A percentile compares a stretch with the other conserved stretches of the same genome.
Evolutionary conservation across 1,284 basidiomycete genomes (phyloP).

Genomic region (Ceratobasidium sp.): DNA sequence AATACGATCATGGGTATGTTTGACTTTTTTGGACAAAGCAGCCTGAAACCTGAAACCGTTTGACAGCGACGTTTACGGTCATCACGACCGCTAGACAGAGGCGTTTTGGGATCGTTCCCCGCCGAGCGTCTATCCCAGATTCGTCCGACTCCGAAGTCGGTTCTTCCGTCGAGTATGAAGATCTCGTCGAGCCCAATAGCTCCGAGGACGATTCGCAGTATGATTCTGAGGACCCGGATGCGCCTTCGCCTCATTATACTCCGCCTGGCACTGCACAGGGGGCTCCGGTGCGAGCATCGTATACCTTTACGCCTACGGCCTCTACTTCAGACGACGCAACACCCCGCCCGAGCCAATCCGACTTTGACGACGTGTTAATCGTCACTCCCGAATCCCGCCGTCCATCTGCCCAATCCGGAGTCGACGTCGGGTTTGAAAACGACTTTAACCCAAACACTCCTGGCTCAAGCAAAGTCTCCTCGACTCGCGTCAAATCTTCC

Average conservation of each 20-base stretch:
- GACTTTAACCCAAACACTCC: slow-evolving; percentile 38
- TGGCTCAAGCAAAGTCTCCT: neutral
- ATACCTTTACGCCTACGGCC: slow-evolving; percentile 12
- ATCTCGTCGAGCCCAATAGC: slow-evolving; percentile 33
- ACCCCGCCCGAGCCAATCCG: slow-evolving; percentile 35
- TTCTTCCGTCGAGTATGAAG: slow-evolving; percentile 44
- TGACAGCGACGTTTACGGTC: slow-evolving; percentile 42
- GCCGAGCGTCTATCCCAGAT: slow-evolving; percentile 25
- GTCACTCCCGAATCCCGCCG: slow-evolving; percentile 44
- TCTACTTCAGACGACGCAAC: slow-evolving; percentile 26
- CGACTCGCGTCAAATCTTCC: slow-evolving; percentile 5
- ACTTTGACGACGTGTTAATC: slow-evolving; percentile 43
- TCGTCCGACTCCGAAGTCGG: slow-evolving; percentile 41
- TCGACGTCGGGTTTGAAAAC: slow-evolving; percentile 39
- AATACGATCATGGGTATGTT: slow-evolving; percentile 42
- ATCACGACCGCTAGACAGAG: slow-evolving; percentile 42
- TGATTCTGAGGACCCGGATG: slow-evolving; percentile 41
- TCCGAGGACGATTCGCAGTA: slow-evolving; percentile 43
- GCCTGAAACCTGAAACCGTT: neutral
- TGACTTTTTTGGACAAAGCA: neutral
- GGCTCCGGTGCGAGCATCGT: slow-evolving; percentile 14
- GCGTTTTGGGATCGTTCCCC: slow-evolving; percentile 42
- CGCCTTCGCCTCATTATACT: slow-evolving; percentile 43
- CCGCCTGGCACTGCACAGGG: slow-evolving; percentile 29
- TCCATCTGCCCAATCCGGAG: slow-evolving; percentile 40